phyloP scores from a whole-genome alignment of 2,329 filamentous ascomycete genomes.

The Xylaria polymorpha region DNA sequence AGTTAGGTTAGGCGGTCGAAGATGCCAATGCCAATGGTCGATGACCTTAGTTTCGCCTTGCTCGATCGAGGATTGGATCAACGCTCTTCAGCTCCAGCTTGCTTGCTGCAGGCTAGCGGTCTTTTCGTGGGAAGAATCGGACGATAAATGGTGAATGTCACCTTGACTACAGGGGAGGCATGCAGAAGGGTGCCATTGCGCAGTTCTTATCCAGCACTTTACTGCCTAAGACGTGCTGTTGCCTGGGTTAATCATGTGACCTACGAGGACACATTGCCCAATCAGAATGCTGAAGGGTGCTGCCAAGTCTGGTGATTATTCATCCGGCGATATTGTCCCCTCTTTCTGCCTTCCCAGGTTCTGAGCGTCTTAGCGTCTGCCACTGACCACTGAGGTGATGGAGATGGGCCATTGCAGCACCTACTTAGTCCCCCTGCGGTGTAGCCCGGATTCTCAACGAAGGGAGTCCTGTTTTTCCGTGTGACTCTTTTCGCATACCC shows the following conservation, averaged over 20 bases:
- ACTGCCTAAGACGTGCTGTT: conserved; percentile 12
- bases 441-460: conserved; percentile 13
- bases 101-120: neutral
- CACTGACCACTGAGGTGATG: conserved; percentile 15
- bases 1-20: neutral
- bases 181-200: neutral
- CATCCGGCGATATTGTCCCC: conserved; percentile 14
- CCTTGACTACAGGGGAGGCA: neutral
- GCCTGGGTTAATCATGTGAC: conserved; percentile 36
- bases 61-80: conserved; percentile 10
- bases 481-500: conserved; percentile 47
- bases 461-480: conserved; percentile 29
- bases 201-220: neutral
- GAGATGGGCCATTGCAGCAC: conserved; percentile 7
- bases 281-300: conserved; percentile 11
- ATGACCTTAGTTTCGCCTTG: conserved; percentile 1
- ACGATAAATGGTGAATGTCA: conserved; percentile 20
- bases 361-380: neutral
- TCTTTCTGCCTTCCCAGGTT: neutral
- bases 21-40: conserved; percentile 8
- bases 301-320: conserved; percentile 26
- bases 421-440: conserved; percentile 17
- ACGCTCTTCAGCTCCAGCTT: conserved; percentile 14
- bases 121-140: conserved; percentile 13
- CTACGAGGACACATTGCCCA: conserved; percentile 1